Evolutionary conservation across 2,329 filamentous ascomycete genomes (phyloP), one percentile per base, ranked within the genome.

Genomic region (Colletotrichum horii): DNA sequence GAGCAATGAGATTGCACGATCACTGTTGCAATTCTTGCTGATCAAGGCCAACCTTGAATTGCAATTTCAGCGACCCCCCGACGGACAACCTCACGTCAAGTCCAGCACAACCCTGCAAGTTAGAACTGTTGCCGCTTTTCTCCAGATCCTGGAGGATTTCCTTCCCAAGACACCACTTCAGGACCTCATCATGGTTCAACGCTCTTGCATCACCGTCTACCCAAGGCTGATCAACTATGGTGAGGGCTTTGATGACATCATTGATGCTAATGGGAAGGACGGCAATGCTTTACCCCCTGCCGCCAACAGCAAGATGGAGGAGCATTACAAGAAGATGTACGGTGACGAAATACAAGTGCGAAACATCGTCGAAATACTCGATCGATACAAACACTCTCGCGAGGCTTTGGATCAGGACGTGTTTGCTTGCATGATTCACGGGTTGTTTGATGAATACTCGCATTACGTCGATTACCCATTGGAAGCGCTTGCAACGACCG

Each of bases 241-340:
- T 3, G 95, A 98, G 84, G 96, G 95, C 6, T 96, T 94, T 77
- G 96, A 99, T 83, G 94, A 97, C 73, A 93, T 98, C 56, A 96
- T 99, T 78, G 95, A 98, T 80, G 89, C 90, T 12, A 98, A 97
- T 81, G 94, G 95, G 60, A 91, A 92, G 79, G 91, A 93, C 24
- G 93, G 95, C n/a, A 98, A 98, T 80, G 90, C 91, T 2, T 89
- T 99, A 2, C 94, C 96, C 0, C 89, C 91, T 24, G 92, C 93
- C 26, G 95, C 96, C 70, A 96, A 98, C 79, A 92, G 91, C 78
- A 95, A 95, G 83, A 99, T 99, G 97, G 96, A 98, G 81, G 95
- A 98, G 79, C 93, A 98, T 77, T 99, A 98, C 84, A 98, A 98
- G 85, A 95, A 95, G 81, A 98, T 99, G 96, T 99, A 99, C 83